These are phyloP conservation scores for Fusarium sp. DNA, from an alignment of 2,329 filamentous ascomycete genomes.

Conservation along the genomic window DNA sequence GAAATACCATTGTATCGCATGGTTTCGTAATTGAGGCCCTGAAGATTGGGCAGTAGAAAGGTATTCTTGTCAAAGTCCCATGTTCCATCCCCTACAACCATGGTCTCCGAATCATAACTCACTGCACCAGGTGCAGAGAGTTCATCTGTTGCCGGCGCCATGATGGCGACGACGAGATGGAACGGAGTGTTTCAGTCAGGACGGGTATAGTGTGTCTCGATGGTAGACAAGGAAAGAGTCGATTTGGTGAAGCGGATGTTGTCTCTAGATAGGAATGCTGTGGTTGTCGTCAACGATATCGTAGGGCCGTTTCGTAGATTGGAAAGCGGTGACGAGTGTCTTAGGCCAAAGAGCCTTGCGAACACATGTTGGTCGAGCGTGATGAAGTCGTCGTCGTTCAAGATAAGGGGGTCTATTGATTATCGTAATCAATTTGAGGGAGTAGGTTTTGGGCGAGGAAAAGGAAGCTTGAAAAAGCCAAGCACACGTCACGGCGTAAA, in stretches of 20 bases:
- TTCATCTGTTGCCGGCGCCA: slow-evolving; percentile 70
- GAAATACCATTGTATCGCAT: slow-evolving; percentile 84
- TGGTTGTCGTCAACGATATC: slow-evolving; percentile 19
- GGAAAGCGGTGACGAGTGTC: slow-evolving; percentile 29
- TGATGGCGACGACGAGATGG: slow-evolving; percentile 59
- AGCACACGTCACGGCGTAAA: slow-evolving; percentile 15
- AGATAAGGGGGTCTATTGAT: background rate
- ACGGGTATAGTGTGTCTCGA: slow-evolving; percentile 20
- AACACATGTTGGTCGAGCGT: slow-evolving; percentile 20
- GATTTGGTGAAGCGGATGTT: slow-evolving; percentile 2
- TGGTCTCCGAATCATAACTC: slow-evolving; percentile 78
- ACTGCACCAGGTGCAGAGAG: slow-evolving; percentile 79
- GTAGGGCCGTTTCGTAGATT: slow-evolving; percentile 3
- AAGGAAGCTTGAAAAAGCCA: slow-evolving; percentile 19
- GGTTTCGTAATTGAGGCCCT: slow-evolving; percentile 82
- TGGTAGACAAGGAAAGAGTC: background rate
- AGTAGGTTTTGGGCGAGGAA: slow-evolving; percentile 12
- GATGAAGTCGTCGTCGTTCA: slow-evolving; percentile 8
- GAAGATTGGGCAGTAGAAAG: slow-evolving; percentile 82
- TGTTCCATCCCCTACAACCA: slow-evolving; percentile 84
- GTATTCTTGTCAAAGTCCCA: slow-evolving; percentile 84
- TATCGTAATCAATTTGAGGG: background rate
- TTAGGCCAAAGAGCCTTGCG: slow-evolving; percentile 24
- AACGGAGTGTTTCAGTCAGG: slow-evolving; percentile 40
- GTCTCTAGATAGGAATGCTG: slow-evolving; percentile 30